Conservation (phyloP, 1,139 yeast genomes). For the Debaryomyces robertsiae region DNA sequence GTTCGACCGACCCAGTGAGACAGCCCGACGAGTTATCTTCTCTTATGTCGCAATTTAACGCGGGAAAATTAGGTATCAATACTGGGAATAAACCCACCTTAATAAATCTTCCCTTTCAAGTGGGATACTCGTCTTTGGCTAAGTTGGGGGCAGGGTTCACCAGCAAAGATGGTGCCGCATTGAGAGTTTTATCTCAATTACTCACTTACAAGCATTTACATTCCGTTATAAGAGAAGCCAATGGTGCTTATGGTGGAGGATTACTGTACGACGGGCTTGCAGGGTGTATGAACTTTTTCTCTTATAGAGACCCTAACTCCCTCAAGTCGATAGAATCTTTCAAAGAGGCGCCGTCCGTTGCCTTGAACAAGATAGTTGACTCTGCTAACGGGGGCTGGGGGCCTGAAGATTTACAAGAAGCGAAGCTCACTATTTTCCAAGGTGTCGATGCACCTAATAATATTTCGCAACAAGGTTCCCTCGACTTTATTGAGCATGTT, state of each 20-base stretch:
- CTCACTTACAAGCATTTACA: constrained; percentile 84
- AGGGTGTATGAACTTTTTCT: constrained; percentile 79
- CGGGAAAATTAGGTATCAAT: constrained; percentile 9
- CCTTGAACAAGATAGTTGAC: constrained; percentile 49
- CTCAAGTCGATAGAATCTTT: constrained; percentile 66
- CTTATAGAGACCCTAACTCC: constrained; percentile 94
- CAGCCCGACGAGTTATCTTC: constrained; percentile 11
- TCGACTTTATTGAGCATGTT: constrained; percentile 66
- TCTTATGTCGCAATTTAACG: constrained; percentile 16
- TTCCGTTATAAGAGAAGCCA: constrained; percentile 88
- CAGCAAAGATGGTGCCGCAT: constrained; percentile 77
- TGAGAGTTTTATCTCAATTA: constrained; percentile 80
- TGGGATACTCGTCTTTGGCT: constrained; percentile 78
- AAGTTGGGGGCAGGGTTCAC: constrained; percentile 67
- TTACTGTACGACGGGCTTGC: constrained; percentile 79
- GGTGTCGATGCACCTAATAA: constrained; percentile 88
- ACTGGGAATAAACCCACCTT: constrained; percentile 35
- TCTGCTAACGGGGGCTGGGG: constrained; percentile 32
- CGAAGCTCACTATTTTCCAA: constrained; percentile 88
- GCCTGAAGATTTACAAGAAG: constrained; percentile 75
- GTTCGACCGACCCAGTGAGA: background rate
- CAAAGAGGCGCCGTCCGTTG: constrained; percentile 57
- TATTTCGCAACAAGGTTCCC: constrained; percentile 74
- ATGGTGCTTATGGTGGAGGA: constrained; percentile 99
- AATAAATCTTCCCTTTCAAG: constrained; percentile 83